Percentiles rank a stretch among this genome's conserved stretches.
phyloP scores from a whole-genome alignment of 1,284 basidiomycete species.

The Ceratobasidium sp. region DNA sequence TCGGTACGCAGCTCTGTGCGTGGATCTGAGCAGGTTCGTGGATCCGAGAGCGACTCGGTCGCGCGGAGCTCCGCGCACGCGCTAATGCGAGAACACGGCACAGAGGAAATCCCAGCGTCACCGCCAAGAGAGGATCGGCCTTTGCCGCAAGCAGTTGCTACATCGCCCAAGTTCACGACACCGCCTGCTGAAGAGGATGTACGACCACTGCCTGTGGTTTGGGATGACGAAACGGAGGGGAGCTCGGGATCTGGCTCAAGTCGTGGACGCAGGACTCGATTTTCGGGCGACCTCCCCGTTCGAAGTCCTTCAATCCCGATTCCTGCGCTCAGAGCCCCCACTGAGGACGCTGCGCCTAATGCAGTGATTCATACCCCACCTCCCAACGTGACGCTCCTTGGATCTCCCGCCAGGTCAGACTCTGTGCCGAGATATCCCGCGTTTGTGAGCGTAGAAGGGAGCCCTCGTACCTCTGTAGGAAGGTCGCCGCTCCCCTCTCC shows the following conservation, averaged over 20 bases:
- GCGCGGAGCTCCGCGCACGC: background rate
- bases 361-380: background rate
- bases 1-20: slow-evolving; percentile 4
- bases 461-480: slow-evolving; percentile 4
- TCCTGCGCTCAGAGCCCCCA: slow-evolving; percentile 15
- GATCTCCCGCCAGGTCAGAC: background rate
- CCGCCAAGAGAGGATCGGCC: background rate
- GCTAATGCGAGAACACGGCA: background rate
- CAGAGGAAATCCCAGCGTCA: background rate
- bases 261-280: slow-evolving; percentile 3
- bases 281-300: background rate
- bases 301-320: slow-evolving; percentile 6
- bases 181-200: slow-evolving; percentile 34
- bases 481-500: slow-evolving; percentile 17
- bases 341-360: background rate
- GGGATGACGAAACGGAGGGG: slow-evolving; percentile 25
- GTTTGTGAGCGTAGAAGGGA: slow-evolving; percentile 31
- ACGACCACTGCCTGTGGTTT: slow-evolving; percentile 52
- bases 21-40: background rate
- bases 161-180: background rate
- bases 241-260: slow-evolving; percentile 17
- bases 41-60: background rate
- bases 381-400: background rate
- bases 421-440: slow-evolving; percentile 33
- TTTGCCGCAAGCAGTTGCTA: background rate